Conservation (phyloP, 2,329 filamentous ascomycete genomes). For the Aspergillus fructus region DNA sequence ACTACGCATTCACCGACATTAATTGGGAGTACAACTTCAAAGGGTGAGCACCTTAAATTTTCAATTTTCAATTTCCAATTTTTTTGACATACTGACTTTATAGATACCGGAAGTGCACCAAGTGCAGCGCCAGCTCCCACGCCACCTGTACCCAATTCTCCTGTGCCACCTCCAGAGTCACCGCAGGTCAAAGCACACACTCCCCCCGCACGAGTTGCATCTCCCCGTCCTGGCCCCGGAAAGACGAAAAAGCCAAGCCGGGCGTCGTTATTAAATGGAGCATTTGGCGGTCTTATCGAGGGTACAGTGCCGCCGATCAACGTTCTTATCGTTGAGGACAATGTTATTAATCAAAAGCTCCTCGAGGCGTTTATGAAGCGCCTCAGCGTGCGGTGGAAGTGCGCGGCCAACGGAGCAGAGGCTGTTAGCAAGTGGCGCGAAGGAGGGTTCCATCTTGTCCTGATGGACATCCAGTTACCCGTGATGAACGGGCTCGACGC, state of each 20-base stretch:
- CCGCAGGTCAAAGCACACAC: constrained; percentile 36
- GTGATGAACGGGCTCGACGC: constrained; percentile 95
- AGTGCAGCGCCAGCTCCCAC: constrained; percentile 28
- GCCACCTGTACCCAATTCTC: constrained; percentile 35
- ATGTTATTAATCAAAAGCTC: constrained; percentile 93
- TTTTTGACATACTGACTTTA: constrained; percentile 11
- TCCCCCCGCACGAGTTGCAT: constrained; percentile 42
- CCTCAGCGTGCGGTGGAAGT: constrained; percentile 93
- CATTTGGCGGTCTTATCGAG: constrained; percentile 67
- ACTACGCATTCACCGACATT: constrained; percentile 81
- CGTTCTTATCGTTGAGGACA: constrained; percentile 96
- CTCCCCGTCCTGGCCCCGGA: constrained; percentile 45
- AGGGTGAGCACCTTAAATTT: too few species aligned
- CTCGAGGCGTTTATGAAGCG: constrained; percentile 95
- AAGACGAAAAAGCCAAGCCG: constrained; percentile 36
- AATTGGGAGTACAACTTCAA: constrained; percentile 47
- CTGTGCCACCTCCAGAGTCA: constrained; percentile 35
- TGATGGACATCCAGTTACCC: constrained; percentile 98
- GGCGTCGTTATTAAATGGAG: constrained; percentile 31
- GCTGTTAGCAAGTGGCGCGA: constrained; percentile 90
- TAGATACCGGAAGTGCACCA: constrained; percentile 26
- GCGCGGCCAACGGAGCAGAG: constrained; percentile 92
- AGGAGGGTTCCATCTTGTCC: constrained; percentile 90
- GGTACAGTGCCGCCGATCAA: constrained; percentile 91
- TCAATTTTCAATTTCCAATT: too few species aligned